Evolutionary conservation across 116 monocot genomes (phyloP).

Genomic region (Zostera marina): DNA sequence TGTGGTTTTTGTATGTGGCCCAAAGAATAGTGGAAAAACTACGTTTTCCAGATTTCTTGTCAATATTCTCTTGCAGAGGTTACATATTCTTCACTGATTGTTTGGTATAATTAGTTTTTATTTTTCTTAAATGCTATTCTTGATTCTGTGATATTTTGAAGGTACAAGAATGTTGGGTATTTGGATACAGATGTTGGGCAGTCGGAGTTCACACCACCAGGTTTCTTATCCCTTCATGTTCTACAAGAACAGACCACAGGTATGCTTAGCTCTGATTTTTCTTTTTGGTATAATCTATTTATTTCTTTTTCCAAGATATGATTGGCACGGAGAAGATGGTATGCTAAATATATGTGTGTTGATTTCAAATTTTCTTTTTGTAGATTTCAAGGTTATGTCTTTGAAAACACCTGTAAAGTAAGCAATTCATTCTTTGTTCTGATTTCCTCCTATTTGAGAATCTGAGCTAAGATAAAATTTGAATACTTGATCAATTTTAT

Average conservation of each 20-base stretch:
- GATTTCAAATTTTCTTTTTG: not conserved
- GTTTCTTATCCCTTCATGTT: constrained; percentile 59
- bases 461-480: too few species aligned
- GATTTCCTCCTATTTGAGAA: not conserved
- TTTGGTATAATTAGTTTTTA: not conserved
- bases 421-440: constrained; percentile 4
- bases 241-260: constrained; percentile 35
- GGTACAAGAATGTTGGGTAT: constrained; percentile 56
- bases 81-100: not conserved
- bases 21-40: constrained; percentile 93
- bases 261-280: not conserved
- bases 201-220: constrained; percentile 65
- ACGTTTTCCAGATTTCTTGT: constrained; percentile 79
- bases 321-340: not conserved
- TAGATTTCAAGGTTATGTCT: constrained; percentile 40
- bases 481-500: too few species aligned
- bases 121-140: not conserved
- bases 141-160: constrained; percentile 7
- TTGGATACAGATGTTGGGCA: constrained; percentile 92
- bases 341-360: not conserved
- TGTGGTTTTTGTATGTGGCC: constrained; percentile 50
- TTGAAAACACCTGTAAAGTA: constrained; percentile 55
- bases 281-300: not conserved
- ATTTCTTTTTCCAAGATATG: not conserved
- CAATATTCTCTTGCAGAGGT: constrained; percentile 58